phyloP scores from a whole-genome alignment of 495 filamentous ascomycete genomes.

The Penicillium turbatum region DNA sequence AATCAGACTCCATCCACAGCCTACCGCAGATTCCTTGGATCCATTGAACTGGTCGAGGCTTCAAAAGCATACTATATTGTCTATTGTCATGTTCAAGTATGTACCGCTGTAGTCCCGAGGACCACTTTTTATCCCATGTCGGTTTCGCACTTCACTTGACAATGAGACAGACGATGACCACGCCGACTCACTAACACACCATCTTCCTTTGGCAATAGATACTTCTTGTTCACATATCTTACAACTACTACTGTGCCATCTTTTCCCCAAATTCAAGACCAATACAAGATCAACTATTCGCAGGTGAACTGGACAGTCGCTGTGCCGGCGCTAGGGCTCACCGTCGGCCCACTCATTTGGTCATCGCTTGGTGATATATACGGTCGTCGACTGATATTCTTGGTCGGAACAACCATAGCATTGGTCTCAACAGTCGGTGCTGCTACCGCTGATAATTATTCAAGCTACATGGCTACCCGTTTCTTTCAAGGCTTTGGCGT shows the following conservation, averaged over 20 bases:
- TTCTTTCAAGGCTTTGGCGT: conserved; percentile 63
- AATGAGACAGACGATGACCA: too few relatives aligned
- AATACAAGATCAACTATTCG: conserved; percentile 46
- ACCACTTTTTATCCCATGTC: not conserved
- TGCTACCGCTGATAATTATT: conserved; percentile 42
- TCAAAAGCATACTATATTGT: conserved; percentile 50
- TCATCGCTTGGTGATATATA: conserved; percentile 55
- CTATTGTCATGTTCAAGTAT: conserved; percentile 57
- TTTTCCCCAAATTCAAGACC: conserved; percentile 48
- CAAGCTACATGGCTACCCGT: conserved; percentile 54
- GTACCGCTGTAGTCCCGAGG: conserved; percentile 4
- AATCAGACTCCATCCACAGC: conserved; percentile 44
- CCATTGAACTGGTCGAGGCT: conserved; percentile 53
- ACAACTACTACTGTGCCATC: conserved; percentile 60
- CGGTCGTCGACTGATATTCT: conserved; percentile 51
- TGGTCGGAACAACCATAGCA: conserved; percentile 52
- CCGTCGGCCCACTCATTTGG: conserved; percentile 56
- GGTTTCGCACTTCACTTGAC: not conserved
- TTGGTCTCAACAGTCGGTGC: conserved; percentile 51
- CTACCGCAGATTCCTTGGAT: conserved; percentile 52
- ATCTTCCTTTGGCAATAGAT: conserved; percentile 28
- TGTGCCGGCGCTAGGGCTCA: conserved; percentile 55
- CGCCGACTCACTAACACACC: not conserved
- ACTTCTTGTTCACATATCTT: conserved; percentile 63
- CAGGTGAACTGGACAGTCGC: conserved; percentile 63